A percentile compares a stretch with the other conserved stretches of the same genome.
These are phyloP conservation scores for Beauveria sp. DNA, from an alignment of 2,329 filamentous ascomycete genomes.

Conservation along the genomic window DNA sequence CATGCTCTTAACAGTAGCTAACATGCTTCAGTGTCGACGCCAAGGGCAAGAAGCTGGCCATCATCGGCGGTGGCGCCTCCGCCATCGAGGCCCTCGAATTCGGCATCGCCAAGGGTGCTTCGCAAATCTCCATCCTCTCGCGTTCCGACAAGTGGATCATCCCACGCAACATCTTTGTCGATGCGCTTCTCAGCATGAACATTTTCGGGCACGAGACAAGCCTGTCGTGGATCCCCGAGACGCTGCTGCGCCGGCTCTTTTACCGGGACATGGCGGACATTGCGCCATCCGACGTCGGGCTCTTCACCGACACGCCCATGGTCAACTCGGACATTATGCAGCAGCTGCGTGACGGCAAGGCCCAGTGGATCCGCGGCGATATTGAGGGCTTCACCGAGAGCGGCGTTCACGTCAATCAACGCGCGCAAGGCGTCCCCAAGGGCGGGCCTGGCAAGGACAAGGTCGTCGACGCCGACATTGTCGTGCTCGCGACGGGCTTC, in stretches of 20 bases:
- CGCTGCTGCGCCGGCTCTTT: constrained; percentile 67
- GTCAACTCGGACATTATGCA: constrained; percentile 76
- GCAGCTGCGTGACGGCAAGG: constrained; percentile 62
- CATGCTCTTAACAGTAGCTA: constrained; percentile 6
- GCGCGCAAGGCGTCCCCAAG: constrained; percentile 64
- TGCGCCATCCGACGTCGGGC: constrained; percentile 58
- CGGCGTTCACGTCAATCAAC: constrained; percentile 64
- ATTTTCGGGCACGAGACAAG: constrained; percentile 70
- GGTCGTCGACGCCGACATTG: constrained; percentile 64
- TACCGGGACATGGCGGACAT: constrained; percentile 74
- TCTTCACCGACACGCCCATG: constrained; percentile 84
- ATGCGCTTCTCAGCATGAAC: constrained; percentile 68
- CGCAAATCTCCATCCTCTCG: constrained; percentile 64
- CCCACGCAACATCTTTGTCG: constrained; percentile 67
- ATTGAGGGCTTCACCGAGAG: constrained; percentile 57
- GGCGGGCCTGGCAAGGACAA: constrained; percentile 63
- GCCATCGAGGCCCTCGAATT: constrained; percentile 81
- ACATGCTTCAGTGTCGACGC: constrained; percentile 49
- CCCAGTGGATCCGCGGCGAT: constrained; percentile 76
- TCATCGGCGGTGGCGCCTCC: constrained; percentile 70
- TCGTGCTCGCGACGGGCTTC: constrained; percentile 80
- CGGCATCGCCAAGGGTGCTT: constrained; percentile 57
- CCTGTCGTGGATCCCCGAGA: constrained; percentile 72
- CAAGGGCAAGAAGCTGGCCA: constrained; percentile 65
- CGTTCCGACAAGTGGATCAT: constrained; percentile 85